Percentiles rank a stretch among this genome's conserved stretches.
These are phyloP conservation scores for Grosmannia serpens DNA, from an alignment of 2,329 filamentous ascomycete species.

Conservation along the genomic window DNA sequence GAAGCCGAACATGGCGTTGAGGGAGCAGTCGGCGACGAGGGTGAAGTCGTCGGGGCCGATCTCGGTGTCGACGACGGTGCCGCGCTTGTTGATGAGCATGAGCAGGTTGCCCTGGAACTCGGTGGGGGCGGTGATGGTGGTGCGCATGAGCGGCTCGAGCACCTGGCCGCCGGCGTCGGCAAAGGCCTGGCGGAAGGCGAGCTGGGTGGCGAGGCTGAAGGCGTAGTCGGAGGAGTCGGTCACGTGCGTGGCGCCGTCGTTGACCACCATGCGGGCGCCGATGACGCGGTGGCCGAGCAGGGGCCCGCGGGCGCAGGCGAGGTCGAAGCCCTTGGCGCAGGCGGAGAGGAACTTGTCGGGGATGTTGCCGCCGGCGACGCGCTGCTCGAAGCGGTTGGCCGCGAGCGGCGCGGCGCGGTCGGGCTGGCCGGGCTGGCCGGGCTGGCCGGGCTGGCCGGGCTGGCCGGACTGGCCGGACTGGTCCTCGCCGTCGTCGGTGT, in stretches of 20 bases:
- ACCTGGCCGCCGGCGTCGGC: conserved; percentile 68
- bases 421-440: background rate
- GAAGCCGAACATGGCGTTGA: conserved; percentile 98
- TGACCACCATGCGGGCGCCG: conserved; percentile 80
- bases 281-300: conserved; percentile 89
- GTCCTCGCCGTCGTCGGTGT: conserved; percentile 25
- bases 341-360: conserved; percentile 92
- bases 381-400: conserved; percentile 74
- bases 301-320: conserved; percentile 74
- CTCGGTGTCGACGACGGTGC: conserved; percentile 90
- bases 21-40: conserved; percentile 77
- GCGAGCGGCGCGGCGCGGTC: conserved; percentile 29
- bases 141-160: conserved; percentile 96
- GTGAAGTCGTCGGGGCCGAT: conserved; percentile 91
- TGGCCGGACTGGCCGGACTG: no score
- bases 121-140: conserved; percentile 84
- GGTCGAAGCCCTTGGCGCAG: conserved; percentile 88
- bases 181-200: conserved; percentile 95
- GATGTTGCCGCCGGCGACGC: conserved; percentile 81
- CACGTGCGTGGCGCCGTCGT: conserved; percentile 93
- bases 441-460: no score
- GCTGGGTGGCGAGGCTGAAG: conserved; percentile 88
- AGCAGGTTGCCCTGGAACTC: conserved; percentile 98
- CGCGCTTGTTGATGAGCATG: conserved; percentile 90
- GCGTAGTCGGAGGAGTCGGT: conserved; percentile 96